Evolutionary conservation across 441 rosid genomes (phyloP).

Genomic region (Arabidopsis hybrid): DNA sequence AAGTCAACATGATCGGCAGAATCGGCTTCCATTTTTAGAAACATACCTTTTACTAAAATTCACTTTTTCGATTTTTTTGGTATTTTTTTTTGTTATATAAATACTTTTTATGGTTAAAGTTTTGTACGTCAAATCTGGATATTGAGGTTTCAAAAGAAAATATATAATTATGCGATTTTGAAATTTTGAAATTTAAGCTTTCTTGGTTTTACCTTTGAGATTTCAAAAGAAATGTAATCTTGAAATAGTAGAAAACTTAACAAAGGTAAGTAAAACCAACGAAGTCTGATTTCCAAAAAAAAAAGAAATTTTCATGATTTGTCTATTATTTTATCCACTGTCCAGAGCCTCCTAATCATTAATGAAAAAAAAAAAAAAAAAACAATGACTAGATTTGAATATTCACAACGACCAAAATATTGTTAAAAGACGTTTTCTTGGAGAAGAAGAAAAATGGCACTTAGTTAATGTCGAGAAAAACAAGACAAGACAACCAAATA

Average conservation of each 20-base stretch:
- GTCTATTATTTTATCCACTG: too few species aligned
- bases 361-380: too few species aligned
- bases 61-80: background rate
- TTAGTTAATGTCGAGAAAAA: background rate
- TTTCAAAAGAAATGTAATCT: background rate
- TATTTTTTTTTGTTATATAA: background rate
- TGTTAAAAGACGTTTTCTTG: constrained; percentile 7
- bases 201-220: background rate
- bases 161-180: background rate
- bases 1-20: background rate
- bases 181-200: background rate
- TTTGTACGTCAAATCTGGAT: background rate
- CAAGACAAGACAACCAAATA: background rate
- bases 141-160: background rate
- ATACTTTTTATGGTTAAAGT: background rate
- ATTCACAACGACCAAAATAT: constrained; percentile 1
- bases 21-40: background rate
- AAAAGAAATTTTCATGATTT: too few species aligned
- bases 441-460: constrained; percentile 9
- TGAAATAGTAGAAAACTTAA: too few species aligned
- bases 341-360: too few species aligned
- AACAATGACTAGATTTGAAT: background rate
- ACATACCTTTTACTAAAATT: background rate
- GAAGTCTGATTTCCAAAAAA: too few species aligned
- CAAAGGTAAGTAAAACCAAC: too few species aligned